These are phyloP conservation scores for Zychaea mexicana DNA, from an alignment of 371 early-diverging fungal genomes.

Conservation along the genomic window DNA sequence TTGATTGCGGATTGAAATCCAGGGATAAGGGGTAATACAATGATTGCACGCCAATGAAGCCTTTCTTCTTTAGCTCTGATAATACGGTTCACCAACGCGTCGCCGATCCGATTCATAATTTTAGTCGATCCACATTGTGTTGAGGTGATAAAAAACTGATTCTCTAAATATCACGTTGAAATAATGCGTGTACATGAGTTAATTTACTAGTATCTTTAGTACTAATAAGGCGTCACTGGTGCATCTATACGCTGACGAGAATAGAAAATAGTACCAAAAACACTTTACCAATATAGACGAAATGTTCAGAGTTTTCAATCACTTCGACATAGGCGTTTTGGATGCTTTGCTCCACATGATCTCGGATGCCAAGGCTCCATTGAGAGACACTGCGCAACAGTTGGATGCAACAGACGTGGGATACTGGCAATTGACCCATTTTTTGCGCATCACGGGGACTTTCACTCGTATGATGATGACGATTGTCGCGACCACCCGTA, in stretches of 20 bases:
- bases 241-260: too few relatives aligned
- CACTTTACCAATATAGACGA: conserved; percentile 75
- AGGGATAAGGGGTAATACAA: conserved; percentile 87
- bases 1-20: conserved; percentile 82
- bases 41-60: conserved; percentile 75
- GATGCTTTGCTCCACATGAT: conserved; percentile 68
- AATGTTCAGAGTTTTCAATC: conserved; percentile 81
- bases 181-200: background rate
- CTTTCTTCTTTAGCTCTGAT: conserved; percentile 63
- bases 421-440: conserved; percentile 65
- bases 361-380: conserved; percentile 71
- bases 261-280: too few relatives aligned
- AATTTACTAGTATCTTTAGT: background rate
- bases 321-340: conserved; percentile 81
- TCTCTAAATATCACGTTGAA: too few relatives aligned
- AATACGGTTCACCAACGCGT: conserved; percentile 77
- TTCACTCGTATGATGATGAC: too few relatives aligned
- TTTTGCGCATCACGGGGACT: conserved; percentile 66
- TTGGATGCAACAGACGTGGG: conserved; percentile 65
- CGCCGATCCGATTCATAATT: conserved; percentile 74
- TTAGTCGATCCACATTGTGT: conserved; percentile 29
- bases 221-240: too few relatives aligned
- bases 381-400: conserved; percentile 66
- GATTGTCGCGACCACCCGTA: too few relatives aligned
- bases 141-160: conserved; percentile 84